Base-by-base conservation (phyloP, 2,329 filamentous ascomycete genomes). In the Coniochaeta prunicola region DNA sequence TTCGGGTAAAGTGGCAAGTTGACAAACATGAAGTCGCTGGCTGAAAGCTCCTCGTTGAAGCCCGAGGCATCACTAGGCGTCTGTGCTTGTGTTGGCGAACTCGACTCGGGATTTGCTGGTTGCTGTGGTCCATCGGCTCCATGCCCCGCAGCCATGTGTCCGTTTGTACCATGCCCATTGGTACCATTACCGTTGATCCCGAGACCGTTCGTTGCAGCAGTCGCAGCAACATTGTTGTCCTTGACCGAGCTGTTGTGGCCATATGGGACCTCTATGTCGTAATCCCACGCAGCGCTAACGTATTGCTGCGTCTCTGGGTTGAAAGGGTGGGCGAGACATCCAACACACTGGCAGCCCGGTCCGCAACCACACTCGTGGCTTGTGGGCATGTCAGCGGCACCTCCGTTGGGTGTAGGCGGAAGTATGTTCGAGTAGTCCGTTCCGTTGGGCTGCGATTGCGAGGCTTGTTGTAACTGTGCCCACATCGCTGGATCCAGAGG, bases 301-400 rank as follows among this genome's bases (percentile, higher is more conserved):
- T 89, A 24, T 36, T 65, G 60, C 24, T 65, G 75, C 64, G 66
- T 69, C 15, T 85, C 82, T 8, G 83, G 77, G 64, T 89, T 89
- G 66, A 85, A 87, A 13, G 87, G 85, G 68, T 89, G 86, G 2
- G 82, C 83, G 5, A 84, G 78, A 67, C 87, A 90, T 12, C 86
- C 87, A 36, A 89, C 74, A 66, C 87, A 90, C 63, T 85, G 80
- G 63, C 87, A 90, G 30, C 75, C 75, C 58, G 86, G 82, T 21
- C 87, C 87, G 66, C 87, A 90, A 54, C 77, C 76, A 65, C 87
- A 90, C 45, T 68, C 74, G 62, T 82, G 77, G 40, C 71, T 72
- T 2, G 64, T 66, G 19, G 62, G 63, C 17, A 53, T 3, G 13
- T n/a, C 38, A 45, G 40, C 24, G 28, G 40, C 3, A 5, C 53